These are phyloP conservation scores for Cyanophora paradoxa DNA, from an alignment of 78 protist species.

Conservation along the genomic window DNA sequence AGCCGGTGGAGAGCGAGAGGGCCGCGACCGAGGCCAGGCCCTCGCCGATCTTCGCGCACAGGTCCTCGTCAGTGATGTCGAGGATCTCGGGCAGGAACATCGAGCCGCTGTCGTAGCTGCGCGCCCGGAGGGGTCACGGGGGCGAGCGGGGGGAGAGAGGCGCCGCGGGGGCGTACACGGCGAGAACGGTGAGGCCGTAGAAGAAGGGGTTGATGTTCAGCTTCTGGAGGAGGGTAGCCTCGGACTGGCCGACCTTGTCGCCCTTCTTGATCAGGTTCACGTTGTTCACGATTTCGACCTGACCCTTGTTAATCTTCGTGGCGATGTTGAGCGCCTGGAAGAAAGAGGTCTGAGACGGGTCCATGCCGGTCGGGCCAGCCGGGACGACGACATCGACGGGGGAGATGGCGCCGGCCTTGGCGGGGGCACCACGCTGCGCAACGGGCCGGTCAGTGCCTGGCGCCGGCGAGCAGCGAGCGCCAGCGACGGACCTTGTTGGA, in stretches of 20 bases:
- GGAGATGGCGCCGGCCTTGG: conserved; percentile 93
- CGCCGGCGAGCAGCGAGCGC: background rate
- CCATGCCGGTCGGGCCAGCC: conserved; percentile 94
- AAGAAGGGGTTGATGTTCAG: conserved; percentile 95
- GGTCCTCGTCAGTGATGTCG: conserved; percentile 77
- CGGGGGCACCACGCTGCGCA: conserved; percentile 82
- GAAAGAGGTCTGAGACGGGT: conserved; percentile 96
- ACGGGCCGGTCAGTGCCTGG: background rate
- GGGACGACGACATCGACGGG: conserved; percentile 86
- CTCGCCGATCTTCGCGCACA: conserved; percentile 38
- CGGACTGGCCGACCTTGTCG: conserved; percentile 91
- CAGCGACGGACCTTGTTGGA: conserved; percentile 6
- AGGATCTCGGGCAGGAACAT: conserved; percentile 80
- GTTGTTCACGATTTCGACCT: conserved; percentile 88
- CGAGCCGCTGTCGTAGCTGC: conserved; percentile 91
- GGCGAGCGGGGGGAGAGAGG: no score
- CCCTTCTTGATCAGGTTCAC: conserved; percentile 80
- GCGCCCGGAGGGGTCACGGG: no score
- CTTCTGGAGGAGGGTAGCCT: conserved; percentile 93
- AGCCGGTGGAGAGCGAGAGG: conserved; percentile 75
- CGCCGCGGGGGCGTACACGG: background rate
- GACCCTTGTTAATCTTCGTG: conserved; percentile 94
- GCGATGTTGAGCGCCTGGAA: conserved; percentile 97
- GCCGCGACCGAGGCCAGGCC: conserved; percentile 84
- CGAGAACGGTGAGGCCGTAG: conserved; percentile 76